Percentiles rank a stretch among this genome's conserved stretches.
These are phyloP conservation scores for Aspergillus japonicus DNA, from an alignment of 2,329 filamentous ascomycete species.

Conservation along the genomic window DNA sequence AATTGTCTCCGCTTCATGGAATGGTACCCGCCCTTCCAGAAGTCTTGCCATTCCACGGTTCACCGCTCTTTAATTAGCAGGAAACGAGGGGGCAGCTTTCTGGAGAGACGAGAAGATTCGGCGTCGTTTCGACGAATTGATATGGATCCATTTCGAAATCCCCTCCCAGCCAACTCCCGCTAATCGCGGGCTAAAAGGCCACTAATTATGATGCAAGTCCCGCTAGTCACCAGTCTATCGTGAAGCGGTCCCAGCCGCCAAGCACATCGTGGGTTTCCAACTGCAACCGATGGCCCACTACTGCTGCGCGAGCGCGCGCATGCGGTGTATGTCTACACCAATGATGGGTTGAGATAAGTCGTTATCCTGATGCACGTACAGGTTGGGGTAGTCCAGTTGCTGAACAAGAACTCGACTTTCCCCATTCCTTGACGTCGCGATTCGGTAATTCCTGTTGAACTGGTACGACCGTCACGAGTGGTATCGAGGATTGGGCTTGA, in stretches of 20 bases:
- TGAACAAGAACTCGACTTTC: not conserved
- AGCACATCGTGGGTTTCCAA: not conserved
- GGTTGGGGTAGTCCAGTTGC: not conserved
- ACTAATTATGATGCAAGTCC: slow-evolving; percentile 4
- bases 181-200: slow-evolving; percentile 2
- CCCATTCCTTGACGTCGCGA: slow-evolving; percentile 1
- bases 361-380: no score
- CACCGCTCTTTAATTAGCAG: slow-evolving; percentile 14
- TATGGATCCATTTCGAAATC: not conserved
- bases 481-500: not conserved
- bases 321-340: not conserved
- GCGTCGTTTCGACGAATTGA: not conserved
- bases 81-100: not conserved
- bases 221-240: not conserved
- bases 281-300: not conserved
- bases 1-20: slow-evolving; percentile 13
- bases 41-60: slow-evolving; percentile 19
- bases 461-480: not conserved
- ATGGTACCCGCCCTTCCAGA: slow-evolving; percentile 16
- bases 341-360: no score
- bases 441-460: slow-evolving; percentile 1
- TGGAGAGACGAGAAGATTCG: not conserved
- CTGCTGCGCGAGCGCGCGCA: not conserved
- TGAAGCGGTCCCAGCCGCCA: not conserved
- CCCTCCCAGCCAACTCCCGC: not conserved